A percentile compares a stretch with the other conserved stretches of the same genome.
phyloP scores from a whole-genome alignment of 129 eudicot genomes.

The Tagetes erecta region DNA sequence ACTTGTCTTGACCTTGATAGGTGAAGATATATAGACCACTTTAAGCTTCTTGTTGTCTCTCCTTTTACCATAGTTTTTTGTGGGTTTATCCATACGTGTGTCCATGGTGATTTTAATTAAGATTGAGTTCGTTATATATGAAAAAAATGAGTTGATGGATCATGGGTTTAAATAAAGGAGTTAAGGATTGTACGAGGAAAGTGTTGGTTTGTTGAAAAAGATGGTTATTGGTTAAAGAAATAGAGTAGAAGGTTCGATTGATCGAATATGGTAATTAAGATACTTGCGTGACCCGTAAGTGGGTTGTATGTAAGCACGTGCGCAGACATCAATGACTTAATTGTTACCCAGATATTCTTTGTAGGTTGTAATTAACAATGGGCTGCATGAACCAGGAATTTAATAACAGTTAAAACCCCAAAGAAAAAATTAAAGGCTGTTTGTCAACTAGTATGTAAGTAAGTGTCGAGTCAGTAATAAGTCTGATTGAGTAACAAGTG shows the following conservation, averaged over 20 bases:
- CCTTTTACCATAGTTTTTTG: slow-evolving; percentile 14
- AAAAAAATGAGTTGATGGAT: not conserved
- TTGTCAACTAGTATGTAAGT: too few species aligned
- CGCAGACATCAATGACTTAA: slow-evolving; percentile 41
- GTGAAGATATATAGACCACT: slow-evolving; percentile 80
- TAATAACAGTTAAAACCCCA: too few species aligned
- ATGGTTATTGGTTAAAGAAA: not conserved
- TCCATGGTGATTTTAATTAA: not conserved
- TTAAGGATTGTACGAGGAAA: not conserved
- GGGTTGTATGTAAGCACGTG: slow-evolving; percentile 19
- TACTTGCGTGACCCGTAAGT: slow-evolving; percentile 59
- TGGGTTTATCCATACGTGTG: not conserved
- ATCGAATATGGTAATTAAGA: slow-evolving; percentile 18
- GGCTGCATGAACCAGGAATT: not conserved
- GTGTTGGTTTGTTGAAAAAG: slow-evolving; percentile 16
- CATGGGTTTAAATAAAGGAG: not conserved
- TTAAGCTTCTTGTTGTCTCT: slow-evolving; percentile 42
- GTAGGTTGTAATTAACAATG: not conserved
- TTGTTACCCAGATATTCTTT: slow-evolving; percentile 11
- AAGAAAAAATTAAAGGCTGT: too few species aligned
- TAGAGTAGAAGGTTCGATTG: slow-evolving; percentile 20
- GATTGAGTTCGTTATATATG: not conserved
- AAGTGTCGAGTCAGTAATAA: too few species aligned
- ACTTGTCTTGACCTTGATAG: slow-evolving; percentile 69
- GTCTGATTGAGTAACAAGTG: too few species aligned